A percentile compares a stretch with the other conserved stretches of the same genome.
These are phyloP conservation scores for Euptelea pleiosperma DNA, from an alignment of 164 flowering plant species.

Conservation along the genomic window DNA sequence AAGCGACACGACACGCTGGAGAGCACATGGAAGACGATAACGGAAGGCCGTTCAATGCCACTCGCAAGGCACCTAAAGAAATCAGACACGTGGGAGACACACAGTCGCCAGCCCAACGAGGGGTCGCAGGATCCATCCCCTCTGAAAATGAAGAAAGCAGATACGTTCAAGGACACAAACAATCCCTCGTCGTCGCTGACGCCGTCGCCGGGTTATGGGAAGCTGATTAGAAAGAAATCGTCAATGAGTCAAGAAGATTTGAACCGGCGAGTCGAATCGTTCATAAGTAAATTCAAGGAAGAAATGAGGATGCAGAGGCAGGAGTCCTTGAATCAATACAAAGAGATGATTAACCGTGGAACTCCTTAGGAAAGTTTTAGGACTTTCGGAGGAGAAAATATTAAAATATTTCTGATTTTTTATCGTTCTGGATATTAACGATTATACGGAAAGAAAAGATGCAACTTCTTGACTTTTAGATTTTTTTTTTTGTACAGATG, in stretches of 20 bases:
- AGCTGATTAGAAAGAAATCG: slow-evolving; percentile 54
- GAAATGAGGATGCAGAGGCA: slow-evolving; percentile 89
- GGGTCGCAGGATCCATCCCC: slow-evolving; percentile 51
- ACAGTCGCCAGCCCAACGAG: slow-evolving; percentile 54
- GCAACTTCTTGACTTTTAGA: too few species aligned
- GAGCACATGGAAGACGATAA: slow-evolving; percentile 84
- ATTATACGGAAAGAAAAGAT: too few species aligned
- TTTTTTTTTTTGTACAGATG: too few species aligned
- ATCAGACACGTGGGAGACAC: slow-evolving; percentile 73
- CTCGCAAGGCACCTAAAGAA: slow-evolving; percentile 68
- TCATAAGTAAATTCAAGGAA: slow-evolving; percentile 77
- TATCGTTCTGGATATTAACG: too few species aligned
- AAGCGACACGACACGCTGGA: slow-evolving; percentile 73
- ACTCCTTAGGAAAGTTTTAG: too few species aligned
- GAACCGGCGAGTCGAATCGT: slow-evolving; percentile 85
- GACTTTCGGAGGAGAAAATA: too few species aligned
- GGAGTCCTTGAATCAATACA: slow-evolving; percentile 58
- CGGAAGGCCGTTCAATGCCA: slow-evolving; percentile 76
- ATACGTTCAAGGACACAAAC: slow-evolving; percentile 55
- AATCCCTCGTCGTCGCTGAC: slow-evolving; percentile 17
- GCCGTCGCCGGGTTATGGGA: slow-evolving; percentile 25
- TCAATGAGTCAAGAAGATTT: slow-evolving; percentile 84
- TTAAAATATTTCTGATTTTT: too few species aligned
- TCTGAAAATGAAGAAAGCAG: slow-evolving; percentile 44
- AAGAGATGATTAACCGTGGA: slow-evolving; percentile 60